Evolutionary conservation across 1,284 basidiomycete genomes (phyloP).

Genomic region (Gomphus bonarii): DNA sequence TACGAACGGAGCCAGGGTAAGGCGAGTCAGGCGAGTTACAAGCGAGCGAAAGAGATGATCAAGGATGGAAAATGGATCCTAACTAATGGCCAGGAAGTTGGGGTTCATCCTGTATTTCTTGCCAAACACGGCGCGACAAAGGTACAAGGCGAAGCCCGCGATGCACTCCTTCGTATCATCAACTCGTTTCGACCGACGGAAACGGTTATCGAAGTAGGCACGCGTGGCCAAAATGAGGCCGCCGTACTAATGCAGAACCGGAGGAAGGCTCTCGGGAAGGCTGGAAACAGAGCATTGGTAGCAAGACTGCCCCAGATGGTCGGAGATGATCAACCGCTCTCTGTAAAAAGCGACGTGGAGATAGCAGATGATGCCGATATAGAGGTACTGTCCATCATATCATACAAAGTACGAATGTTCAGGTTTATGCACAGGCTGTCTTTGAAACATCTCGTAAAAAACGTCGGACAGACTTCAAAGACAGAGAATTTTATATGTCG

Average conservation of each 20-base stretch:
- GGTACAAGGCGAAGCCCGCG: slow-evolving; percentile 45
- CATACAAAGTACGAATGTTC: background rate
- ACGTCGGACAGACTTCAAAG: slow-evolving; percentile 48
- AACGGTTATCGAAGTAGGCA: slow-evolving; percentile 88
- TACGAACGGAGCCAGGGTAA: slow-evolving; percentile 92
- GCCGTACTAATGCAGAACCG: slow-evolving; percentile 83
- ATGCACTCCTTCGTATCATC: slow-evolving; percentile 65
- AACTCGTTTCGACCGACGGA: slow-evolving; percentile 80
- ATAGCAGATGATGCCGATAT: slow-evolving; percentile 75
- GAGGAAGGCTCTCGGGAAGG: slow-evolving; percentile 66
- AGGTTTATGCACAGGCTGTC: slow-evolving; percentile 43
- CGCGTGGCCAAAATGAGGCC: slow-evolving; percentile 56
- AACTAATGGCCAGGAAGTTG: slow-evolving; percentile 51
- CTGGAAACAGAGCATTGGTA: slow-evolving; percentile 36
- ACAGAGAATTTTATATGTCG: slow-evolving; percentile 86
- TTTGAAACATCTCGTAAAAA: slow-evolving; percentile 53
- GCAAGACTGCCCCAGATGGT: slow-evolving; percentile 27
- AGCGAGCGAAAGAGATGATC: slow-evolving; percentile 81
- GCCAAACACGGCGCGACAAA: slow-evolving; percentile 19
- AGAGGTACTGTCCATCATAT: slow-evolving; percentile 36
- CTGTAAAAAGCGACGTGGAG: slow-evolving; percentile 32
- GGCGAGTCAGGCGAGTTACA: slow-evolving; percentile 78
- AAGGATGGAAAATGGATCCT: slow-evolving; percentile 65
- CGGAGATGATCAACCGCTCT: slow-evolving; percentile 16
- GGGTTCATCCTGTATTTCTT: slow-evolving; percentile 59